These are phyloP conservation scores for Prillingera fragicola DNA, from an alignment of 1,284 basidiomycete genomes.

Conservation along the genomic window DNA sequence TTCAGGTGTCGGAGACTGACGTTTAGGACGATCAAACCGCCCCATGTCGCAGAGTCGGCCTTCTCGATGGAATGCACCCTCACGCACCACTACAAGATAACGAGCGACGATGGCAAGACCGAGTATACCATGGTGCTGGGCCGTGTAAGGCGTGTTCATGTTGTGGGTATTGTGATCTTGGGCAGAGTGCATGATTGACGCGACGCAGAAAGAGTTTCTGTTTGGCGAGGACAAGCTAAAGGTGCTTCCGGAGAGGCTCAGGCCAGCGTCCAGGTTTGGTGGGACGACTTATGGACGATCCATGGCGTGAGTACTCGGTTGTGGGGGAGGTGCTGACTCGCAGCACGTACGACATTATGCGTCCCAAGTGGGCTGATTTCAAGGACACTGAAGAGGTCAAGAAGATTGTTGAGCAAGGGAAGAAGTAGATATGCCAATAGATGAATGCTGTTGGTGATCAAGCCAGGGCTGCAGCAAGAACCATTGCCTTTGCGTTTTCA, in stretches of 20 bases:
- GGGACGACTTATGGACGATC: slow-evolving; percentile 54
- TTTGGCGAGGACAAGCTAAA: slow-evolving; percentile 53
- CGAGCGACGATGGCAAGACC: slow-evolving; percentile 45
- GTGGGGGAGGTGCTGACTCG: background rate
- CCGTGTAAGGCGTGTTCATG: slow-evolving; percentile 60
- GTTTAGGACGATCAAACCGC: slow-evolving; percentile 54
- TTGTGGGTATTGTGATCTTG: slow-evolving; percentile 29
- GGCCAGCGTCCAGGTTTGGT: slow-evolving; percentile 61
- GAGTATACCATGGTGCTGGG: slow-evolving; percentile 61
- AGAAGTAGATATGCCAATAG: background rate
- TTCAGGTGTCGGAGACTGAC: background rate
- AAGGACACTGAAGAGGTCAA: slow-evolving; percentile 46
- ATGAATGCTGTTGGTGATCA: too few relatives aligned
- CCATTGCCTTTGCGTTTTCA: too few relatives aligned
- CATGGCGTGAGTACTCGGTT: slow-evolving; percentile 51
- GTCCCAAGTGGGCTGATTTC: slow-evolving; percentile 57
- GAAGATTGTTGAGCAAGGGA: slow-evolving; percentile 6
- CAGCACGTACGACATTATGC: slow-evolving; percentile 50
- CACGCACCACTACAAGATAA: slow-evolving; percentile 57
- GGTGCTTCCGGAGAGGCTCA: slow-evolving; percentile 51
- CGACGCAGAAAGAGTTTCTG: slow-evolving; percentile 50
- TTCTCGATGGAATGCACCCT: slow-evolving; percentile 69
- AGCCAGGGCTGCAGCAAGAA: too few relatives aligned
- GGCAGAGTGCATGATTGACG: background rate
- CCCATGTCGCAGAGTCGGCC: slow-evolving; percentile 65